Base-by-base conservation (phyloP, 2,329 filamentous ascomycete species). In the Rhinocladiella similis region DNA sequence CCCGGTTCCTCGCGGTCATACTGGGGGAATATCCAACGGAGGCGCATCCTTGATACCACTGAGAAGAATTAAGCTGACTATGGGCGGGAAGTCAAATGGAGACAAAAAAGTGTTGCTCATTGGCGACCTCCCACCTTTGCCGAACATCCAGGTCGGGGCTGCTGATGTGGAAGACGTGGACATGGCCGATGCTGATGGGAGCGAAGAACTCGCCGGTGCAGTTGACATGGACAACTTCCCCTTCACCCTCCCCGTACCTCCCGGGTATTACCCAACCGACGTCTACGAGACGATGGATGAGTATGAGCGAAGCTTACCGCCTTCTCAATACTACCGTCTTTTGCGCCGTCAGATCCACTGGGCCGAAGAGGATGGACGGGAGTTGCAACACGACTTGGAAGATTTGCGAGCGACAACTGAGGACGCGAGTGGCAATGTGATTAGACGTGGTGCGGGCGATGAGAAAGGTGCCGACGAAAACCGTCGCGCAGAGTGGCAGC, bases 341-440 rank as follows among this genome's bases (percentile, higher is more conserved):
- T 69, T 79, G 10, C 74, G 75, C 33, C 71, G 76, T 18, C 76
- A 79, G 62, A 72, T 80, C 18, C 67, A 72, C 53, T 79, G 77
- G 77, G 76, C 76, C 1, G 72, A 77, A 59, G 68, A 77, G 41
- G 77, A 78, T 54, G 67, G 68, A 1, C 60, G 60, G 4, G 66
- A 69, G 35, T 63, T 80, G n/a, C 67, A 70, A 16, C 63, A 64
- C 2, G 71, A 78, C 42, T 53, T 67, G 33, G 50, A 54, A 49
- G 51, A 55, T 22, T 33, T 64, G 42, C 50, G 58, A 27, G 46
- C 58, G 3, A 59, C 53, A 12, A 57, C 59, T 14, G 63, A 65
- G 38, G 65, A 65, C 36, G 41, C 62, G 1, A 52, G 47, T 13
- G 63, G 62, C 18, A 57, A 63, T 36, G 43, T 58, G 33, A 25